phyloP scores from a whole-genome alignment of 176 grass and related monocot genomes.

The Triticum monococcum region DNA sequence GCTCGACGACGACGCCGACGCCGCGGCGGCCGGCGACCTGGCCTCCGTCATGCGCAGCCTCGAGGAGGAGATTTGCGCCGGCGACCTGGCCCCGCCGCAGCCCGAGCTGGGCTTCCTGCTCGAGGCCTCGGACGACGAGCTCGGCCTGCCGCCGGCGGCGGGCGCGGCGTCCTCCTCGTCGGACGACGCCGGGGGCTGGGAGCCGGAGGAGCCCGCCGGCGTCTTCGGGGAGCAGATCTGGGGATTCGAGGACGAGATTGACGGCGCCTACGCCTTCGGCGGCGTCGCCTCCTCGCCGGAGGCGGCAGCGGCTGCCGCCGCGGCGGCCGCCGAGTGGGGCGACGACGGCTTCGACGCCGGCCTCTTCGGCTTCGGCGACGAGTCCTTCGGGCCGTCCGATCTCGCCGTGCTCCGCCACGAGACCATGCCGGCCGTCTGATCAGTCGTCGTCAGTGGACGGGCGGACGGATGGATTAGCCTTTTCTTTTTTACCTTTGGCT shows the following conservation, averaged over 20 bases:
- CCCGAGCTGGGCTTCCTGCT: constrained; percentile 61
- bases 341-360: constrained; percentile 52
- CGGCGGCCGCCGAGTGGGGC: constrained; percentile 29
- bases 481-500: constrained; percentile 31
- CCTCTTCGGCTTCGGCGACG: constrained; percentile 47
- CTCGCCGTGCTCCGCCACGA: constrained; percentile 38
- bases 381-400: constrained; percentile 32
- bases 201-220: background rate
- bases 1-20: constrained; percentile 60
- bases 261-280: background rate
- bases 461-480: constrained; percentile 22
- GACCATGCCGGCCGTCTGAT: constrained; percentile 59
- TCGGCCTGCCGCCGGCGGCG: constrained; percentile 57
- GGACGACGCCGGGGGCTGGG: constrained; percentile 13
- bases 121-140: constrained; percentile 88
- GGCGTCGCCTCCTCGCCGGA: constrained; percentile 17
- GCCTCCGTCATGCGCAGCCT: constrained; percentile 81
- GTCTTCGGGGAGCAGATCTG: constrained; percentile 46
- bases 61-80: constrained; percentile 62
- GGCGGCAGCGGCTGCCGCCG: constrained; percentile 2
- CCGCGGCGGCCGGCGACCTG: constrained; percentile 39
- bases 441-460: background rate
- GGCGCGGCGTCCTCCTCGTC: background rate
- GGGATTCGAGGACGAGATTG: constrained; percentile 59
- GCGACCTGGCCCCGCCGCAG: background rate